Base-by-base conservation (phyloP, 768 basidiomycete genomes). In the Dendrothele bispora region DNA sequence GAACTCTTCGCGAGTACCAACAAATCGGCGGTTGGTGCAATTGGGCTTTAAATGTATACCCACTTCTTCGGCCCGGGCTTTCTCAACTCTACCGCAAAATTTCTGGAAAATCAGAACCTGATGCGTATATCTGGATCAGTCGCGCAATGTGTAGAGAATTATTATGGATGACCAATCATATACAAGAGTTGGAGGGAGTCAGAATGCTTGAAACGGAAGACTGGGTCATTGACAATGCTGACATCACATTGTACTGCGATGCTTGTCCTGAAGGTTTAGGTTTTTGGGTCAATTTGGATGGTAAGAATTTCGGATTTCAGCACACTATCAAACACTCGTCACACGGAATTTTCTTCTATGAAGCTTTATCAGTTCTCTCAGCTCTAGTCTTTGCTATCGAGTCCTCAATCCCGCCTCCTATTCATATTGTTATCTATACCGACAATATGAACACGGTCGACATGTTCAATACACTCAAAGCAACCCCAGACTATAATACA, bases 11-110 rank as follows among this genome's bases (percentile, higher is more conserved):
- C 0, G 32, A 58, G 7, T 72, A 55, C 41, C 58, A 66, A 44
- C 39, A 39, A 1, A 41, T 75, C 0, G 61, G 61, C 0, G 73
- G 70, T 0, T 73, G 64, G 65, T 17, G 63, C 12, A 75, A 74
- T 39, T 75, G 72, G 72, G 48, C 55, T 0, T 55, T 77, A 18
- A 77, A 75, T 41, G 65, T 66, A 2, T 72, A 57, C 38, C 73
- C 73, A 0, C 48, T 66, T 0, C 55, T 77, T 0, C 54, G 59
- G 0, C 74, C 73, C 0, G 59, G 53, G 0, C 55, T 78, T 0
- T 64, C 46, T 12, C 49, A 55, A 0, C 3, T 74, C 0, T 77
- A 77, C 48, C 43, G 51, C 0, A 74, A 75, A 43, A 68, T 67
- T 0, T 22, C 49, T 0, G 71, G 71, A 0, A 70, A 65, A 18